Percentiles rank a stretch among this genome's conserved stretches.
Evolutionary conservation across 805 yeast genomes (phyloP).

Genomic region (Cyberlindnera mrakii): DNA sequence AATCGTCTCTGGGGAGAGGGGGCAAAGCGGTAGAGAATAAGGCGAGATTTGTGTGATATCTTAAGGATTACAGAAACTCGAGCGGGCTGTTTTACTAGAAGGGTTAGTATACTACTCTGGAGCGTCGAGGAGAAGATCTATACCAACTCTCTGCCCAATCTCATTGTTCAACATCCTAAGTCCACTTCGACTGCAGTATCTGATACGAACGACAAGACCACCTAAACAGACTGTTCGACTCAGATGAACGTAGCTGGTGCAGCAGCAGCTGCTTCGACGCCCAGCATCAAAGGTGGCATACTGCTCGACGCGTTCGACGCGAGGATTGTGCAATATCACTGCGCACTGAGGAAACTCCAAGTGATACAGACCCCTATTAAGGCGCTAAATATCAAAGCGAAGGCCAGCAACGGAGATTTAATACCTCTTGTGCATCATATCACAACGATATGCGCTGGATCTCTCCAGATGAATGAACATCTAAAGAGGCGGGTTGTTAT

Average conservation of each 20-base stretch:
- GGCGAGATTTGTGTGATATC: too few relatives aligned
- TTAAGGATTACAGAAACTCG: too few relatives aligned
- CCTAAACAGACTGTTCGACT: neutral
- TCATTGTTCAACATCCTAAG: too few relatives aligned
- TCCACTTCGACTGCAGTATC: too few relatives aligned
- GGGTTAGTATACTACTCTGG: too few relatives aligned
- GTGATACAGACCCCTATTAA: constrained; percentile 31
- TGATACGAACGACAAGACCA: too few relatives aligned
- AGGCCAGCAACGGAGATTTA: constrained; percentile 1
- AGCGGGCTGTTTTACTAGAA: too few relatives aligned
- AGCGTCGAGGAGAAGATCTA: too few relatives aligned
- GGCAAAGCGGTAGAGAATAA: too few relatives aligned
- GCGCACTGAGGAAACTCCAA: constrained; percentile 42
- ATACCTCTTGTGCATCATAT: constrained; percentile 15
- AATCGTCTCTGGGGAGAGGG: too few relatives aligned
- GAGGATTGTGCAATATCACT: constrained; percentile 51
- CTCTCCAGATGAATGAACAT: constrained; percentile 10
- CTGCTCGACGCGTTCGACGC: constrained; percentile 46
- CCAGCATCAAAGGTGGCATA: constrained; percentile 27
- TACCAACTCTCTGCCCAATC: too few relatives aligned
- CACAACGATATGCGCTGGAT: constrained; percentile 11
- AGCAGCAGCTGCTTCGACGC: constrained; percentile 22
- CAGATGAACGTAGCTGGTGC: constrained; percentile 12
- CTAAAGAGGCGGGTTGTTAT: constrained; percentile 9
- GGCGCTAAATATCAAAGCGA: constrained; percentile 13